Evolutionary conservation across 176 grass and related monocot species (phyloP).

Genomic region (Lolium rigidum): DNA sequence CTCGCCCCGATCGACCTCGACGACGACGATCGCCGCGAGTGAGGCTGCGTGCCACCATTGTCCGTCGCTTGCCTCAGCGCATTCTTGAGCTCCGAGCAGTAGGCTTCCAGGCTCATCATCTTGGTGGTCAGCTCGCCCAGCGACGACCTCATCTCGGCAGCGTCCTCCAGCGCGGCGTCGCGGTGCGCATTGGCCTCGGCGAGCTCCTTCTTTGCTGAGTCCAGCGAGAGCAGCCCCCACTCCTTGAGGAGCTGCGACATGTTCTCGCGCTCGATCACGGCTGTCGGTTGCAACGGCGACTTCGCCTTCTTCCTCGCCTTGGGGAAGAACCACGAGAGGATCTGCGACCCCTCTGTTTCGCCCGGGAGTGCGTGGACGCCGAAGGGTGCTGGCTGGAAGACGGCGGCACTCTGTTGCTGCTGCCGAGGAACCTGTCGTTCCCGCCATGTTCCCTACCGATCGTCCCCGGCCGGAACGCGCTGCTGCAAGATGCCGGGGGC

Average conservation of each 20-base stretch:
- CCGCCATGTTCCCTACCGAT: constrained; percentile 48
- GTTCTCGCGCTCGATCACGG: constrained; percentile 64
- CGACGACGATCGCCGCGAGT: constrained; percentile 55
- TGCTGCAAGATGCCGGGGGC: constrained; percentile 42
- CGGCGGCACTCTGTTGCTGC: constrained; percentile 26
- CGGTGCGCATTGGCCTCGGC: constrained; percentile 69
- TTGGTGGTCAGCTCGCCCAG: constrained; percentile 73
- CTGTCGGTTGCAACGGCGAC: constrained; percentile 55
- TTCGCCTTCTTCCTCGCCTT: constrained; percentile 73
- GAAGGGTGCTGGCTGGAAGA: constrained; percentile 29
- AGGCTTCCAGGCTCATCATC: constrained; percentile 65
- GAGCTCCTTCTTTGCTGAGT: constrained; percentile 78
- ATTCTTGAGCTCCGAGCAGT: constrained; percentile 85
- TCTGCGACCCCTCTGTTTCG: constrained; percentile 58
- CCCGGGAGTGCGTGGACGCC: constrained; percentile 37
- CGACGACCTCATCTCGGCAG: constrained; percentile 66
- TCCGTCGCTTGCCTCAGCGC: constrained; percentile 61
- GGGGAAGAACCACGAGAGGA: constrained; percentile 90
- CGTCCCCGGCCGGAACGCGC: constrained; percentile 57
- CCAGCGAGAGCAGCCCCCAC: constrained; percentile 77
- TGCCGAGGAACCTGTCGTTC: constrained; percentile 43
- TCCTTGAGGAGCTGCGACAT: constrained; percentile 85
- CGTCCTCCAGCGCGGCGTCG: constrained; percentile 73
- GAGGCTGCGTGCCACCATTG: constrained; percentile 33
- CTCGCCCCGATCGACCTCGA: constrained; percentile 49